Percentiles rank a stretch among this genome's conserved stretches.
phyloP scores from a whole-genome alignment of 208 protist species.

The Plasmodiophora brassicae region DNA sequence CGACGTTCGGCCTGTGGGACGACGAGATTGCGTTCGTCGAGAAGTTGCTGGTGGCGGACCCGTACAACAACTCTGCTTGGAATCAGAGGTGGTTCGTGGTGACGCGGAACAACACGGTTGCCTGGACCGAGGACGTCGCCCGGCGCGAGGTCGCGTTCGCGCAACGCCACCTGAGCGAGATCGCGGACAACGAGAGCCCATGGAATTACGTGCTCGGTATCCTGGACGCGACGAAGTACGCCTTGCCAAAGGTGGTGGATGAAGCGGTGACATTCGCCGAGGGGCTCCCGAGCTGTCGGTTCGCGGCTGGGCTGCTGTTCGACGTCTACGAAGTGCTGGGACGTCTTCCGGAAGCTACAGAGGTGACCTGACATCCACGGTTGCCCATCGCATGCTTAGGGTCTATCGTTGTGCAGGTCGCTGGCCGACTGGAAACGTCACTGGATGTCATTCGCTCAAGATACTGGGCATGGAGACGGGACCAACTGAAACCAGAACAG shows the following conservation, averaged over 20 bases:
- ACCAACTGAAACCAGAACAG: too few relatives aligned
- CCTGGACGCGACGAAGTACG: background rate
- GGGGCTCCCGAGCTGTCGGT: background rate
- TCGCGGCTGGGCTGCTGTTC: background rate
- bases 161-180: background rate
- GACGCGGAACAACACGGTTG: background rate
- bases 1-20: slow-evolving; percentile 45
- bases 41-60: slow-evolving; percentile 61
- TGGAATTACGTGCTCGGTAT: slow-evolving; percentile 18
- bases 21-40: slow-evolving; percentile 59
- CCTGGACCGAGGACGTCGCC: background rate
- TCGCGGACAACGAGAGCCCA: background rate
- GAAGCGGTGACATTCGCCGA: background rate
- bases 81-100: slow-evolving; percentile 73
- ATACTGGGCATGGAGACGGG: slow-evolving; percentile 1
- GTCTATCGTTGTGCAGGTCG: background rate
- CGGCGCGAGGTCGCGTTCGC: background rate
- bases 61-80: slow-evolving; percentile 78
- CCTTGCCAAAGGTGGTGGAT: background rate
- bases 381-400: background rate
- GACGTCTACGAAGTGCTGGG: background rate
- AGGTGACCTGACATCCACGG: background rate
- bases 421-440: background rate
- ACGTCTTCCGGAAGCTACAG: background rate
- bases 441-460: background rate